Base-by-base conservation (phyloP, 345 rosid species). In the Rubroshorea leprosula region DNA sequence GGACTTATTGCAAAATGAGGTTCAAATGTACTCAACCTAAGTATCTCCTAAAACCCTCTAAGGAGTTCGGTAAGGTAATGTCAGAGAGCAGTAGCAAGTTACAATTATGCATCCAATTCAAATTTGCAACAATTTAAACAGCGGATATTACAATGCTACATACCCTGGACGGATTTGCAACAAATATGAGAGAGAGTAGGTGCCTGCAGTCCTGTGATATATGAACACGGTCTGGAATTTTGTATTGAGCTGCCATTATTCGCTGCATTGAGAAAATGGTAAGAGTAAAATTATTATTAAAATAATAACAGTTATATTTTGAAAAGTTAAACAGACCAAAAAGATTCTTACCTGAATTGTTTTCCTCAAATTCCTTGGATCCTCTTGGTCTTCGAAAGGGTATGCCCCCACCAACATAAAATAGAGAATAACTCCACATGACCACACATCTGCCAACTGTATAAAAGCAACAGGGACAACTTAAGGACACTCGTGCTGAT, bases 381-480 rank as follows among this genome's bases (percentile, higher is more conserved):
- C 97, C 52, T 76, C 68, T 29, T 82, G 91, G 73, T 90, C 97
- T 66, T 90, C 97, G 65, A 90, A 90, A 20, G 97, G 97, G 70
- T 90, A 90, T 43, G 87, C 94, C 48, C 97, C 97, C 52, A 90
- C 94, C 62, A 90, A 65, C 97, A 90, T 90, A 19, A 90, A 96
- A 64, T 87, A 90, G 23, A 90, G 89, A 57, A 96, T 90, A 58
- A 90, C 97, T 63, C 97, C 96, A 54, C 97, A 90, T 10, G 97
- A 90, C 97, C 97, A 90, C 44, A 90, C 89, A 80, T 90, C 97
- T 38, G 97, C 97, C 74, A 80, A 52, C 97, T 90, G 63, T 54
- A 74, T 14, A 39, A 29, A 38, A 26, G 24, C 3, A 19, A 8
- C 45, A 38, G 17, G 20, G 26, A 15, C 8, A 38, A 49, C 51